Evolutionary conservation across 345 rosid genomes (phyloP).

Genomic region (Lumnitzera racemosa): DNA sequence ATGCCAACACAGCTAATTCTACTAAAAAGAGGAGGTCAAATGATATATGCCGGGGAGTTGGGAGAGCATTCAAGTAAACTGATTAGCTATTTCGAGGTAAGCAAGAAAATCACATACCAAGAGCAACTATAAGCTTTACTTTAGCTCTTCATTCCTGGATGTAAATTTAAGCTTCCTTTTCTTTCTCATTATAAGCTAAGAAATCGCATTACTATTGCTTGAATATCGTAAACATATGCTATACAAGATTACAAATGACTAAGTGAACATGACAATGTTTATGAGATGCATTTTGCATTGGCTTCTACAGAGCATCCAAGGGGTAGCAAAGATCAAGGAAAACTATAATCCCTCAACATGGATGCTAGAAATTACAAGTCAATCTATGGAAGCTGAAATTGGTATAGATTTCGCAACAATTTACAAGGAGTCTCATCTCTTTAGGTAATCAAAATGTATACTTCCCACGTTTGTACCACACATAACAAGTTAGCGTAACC

Average conservation of each 20-base stretch:
- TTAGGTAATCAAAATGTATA: conserved; percentile 14
- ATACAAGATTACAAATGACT: no score
- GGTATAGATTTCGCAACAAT: conserved; percentile 31
- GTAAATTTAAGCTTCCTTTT: neutral
- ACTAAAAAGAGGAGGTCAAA: conserved; percentile 51
- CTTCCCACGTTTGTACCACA: neutral
- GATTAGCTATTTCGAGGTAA: conserved; percentile 50
- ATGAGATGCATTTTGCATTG: neutral
- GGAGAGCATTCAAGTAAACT: conserved; percentile 46
- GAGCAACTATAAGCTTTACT: neutral
- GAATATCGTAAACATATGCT: no score
- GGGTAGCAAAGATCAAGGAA: conserved; percentile 41
- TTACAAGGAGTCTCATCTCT: conserved; percentile 30
- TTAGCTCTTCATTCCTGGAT: no score
- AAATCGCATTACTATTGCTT: no score
- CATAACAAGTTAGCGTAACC: neutral
- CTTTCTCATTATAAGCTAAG: neutral
- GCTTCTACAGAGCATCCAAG: conserved; percentile 26
- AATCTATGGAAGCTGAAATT: conserved; percentile 29
- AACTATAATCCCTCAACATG: conserved; percentile 61
- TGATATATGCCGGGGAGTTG: conserved; percentile 46
- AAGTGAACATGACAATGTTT: neutral
- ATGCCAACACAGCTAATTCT: conserved; percentile 36
- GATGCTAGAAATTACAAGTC: conserved; percentile 52
- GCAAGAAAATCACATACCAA: neutral